A percentile compares a stretch with the other conserved stretches of the same genome.
These are phyloP conservation scores for Gnomoniopsis smithogilvyi DNA, from an alignment of 2,329 filamentous ascomycete species.

Conservation along the genomic window DNA sequence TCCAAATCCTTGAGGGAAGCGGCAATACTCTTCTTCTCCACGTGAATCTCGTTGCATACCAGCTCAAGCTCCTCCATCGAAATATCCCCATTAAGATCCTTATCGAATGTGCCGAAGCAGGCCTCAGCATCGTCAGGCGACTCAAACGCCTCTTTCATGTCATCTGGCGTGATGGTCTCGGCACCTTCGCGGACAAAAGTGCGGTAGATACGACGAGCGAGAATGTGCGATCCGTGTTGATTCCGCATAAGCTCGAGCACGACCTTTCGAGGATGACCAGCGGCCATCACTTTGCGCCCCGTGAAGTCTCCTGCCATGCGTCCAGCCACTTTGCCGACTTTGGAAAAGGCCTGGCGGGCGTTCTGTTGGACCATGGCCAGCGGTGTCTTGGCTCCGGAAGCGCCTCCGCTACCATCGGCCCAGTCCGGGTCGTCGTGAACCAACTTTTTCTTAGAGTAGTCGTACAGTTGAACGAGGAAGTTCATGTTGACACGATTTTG, in stretches of 20 bases:
- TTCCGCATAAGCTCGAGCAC: slow-evolving; percentile 73
- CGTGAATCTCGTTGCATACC: slow-evolving; percentile 89
- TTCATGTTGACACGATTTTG: slow-evolving; percentile 87
- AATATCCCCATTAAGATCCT: slow-evolving; percentile 94
- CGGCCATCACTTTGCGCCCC: slow-evolving; percentile 62
- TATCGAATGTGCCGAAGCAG: slow-evolving; percentile 90
- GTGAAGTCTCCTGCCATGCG: slow-evolving; percentile 91
- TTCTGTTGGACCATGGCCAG: slow-evolving; percentile 70
- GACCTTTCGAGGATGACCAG: slow-evolving; percentile 79
- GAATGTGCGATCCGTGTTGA: slow-evolving; percentile 72
- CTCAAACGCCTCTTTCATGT: slow-evolving; percentile 75
- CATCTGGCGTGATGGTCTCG: slow-evolving; percentile 74
- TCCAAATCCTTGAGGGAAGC: slow-evolving; percentile 93
- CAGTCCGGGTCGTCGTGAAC: slow-evolving; percentile 49
- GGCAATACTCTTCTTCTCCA: slow-evolving; percentile 92
- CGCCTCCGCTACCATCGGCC: slow-evolving; percentile 31
- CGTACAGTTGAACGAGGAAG: slow-evolving; percentile 52
- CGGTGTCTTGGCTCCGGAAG: slow-evolving; percentile 68
- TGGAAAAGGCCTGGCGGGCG: slow-evolving; percentile 71
- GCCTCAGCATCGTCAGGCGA: slow-evolving; percentile 83
- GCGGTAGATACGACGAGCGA: slow-evolving; percentile 84
- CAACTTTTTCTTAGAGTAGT: slow-evolving; percentile 75
- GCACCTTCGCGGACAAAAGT: slow-evolving; percentile 74
- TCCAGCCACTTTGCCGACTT: slow-evolving; percentile 80
- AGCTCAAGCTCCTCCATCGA: slow-evolving; percentile 92